These are phyloP conservation scores for Wickerhamomyces bovis DNA, from an alignment of 805 yeast genomes.

Conservation along the genomic window DNA sequence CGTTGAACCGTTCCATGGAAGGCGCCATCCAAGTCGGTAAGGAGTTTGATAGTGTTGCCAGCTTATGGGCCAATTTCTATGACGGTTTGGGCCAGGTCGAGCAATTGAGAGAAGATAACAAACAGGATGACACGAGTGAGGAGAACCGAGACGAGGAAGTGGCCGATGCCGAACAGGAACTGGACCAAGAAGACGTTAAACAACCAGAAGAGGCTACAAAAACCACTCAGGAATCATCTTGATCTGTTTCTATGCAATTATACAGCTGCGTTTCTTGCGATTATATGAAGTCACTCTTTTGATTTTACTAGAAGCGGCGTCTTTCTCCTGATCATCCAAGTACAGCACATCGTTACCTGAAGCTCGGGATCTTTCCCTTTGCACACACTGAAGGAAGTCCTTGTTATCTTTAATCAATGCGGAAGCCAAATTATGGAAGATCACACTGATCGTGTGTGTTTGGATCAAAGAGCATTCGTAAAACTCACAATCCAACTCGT, in stretches of 20 bases:
- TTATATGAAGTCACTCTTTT: conserved; percentile 6
- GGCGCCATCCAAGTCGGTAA: conserved; percentile 67
- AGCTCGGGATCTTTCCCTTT: neutral
- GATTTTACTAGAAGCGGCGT: neutral
- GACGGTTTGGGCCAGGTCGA: conserved; percentile 37
- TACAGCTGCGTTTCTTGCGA: conserved; percentile 3
- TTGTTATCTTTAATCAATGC: neutral
- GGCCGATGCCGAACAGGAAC: neutral
- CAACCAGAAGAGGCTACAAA: neutral
- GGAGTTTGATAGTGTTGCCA: conserved; percentile 65
- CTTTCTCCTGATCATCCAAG: neutral
- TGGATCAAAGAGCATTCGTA: conserved; percentile 29
- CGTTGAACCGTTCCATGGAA: conserved; percentile 61
- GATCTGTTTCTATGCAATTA: neutral
- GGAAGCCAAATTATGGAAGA: conserved; percentile 17
- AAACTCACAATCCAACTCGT: conserved; percentile 27
- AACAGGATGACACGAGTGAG: neutral
- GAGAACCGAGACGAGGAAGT: conserved; percentile 3
- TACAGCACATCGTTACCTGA: neutral
- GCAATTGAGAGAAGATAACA: conserved; percentile 11
- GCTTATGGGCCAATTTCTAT: conserved; percentile 66
- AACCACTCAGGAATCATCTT: neutral
- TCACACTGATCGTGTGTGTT: conserved; percentile 9
- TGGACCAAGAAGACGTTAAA: neutral
- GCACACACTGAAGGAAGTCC: neutral